Evolutionary conservation across 1,284 basidiomycete genomes (phyloP).

Genomic region (Marasmius fiardii): DNA sequence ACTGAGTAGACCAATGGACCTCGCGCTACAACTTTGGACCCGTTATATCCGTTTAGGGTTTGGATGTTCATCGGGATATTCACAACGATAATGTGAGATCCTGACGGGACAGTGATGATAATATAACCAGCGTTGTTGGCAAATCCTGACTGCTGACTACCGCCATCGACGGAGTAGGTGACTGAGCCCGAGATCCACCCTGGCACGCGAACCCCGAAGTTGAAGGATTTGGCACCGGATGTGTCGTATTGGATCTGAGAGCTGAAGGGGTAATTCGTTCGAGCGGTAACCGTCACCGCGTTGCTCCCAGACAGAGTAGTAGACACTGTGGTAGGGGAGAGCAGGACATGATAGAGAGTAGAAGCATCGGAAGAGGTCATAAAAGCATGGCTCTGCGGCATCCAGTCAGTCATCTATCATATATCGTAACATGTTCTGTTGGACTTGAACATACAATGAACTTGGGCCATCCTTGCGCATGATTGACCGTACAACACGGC

Average conservation of each 20-base stretch:
- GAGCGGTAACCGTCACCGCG: conserved; percentile 11
- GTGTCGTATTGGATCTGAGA: not conserved
- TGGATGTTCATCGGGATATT: conserved; percentile 3
- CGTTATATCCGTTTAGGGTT: not conserved
- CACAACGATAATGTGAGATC: conserved; percentile 10
- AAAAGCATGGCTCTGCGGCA: conserved; percentile 6
- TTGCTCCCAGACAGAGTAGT: conserved; percentile 14
- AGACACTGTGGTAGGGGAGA: conserved; percentile 11
- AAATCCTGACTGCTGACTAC: not conserved
- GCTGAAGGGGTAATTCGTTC: conserved; percentile 7
- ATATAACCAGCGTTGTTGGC: not conserved
- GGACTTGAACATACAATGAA: not conserved
- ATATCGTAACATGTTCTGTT: too few species aligned
- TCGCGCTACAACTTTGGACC: not conserved
- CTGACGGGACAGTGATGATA: not conserved
- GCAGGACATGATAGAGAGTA: not conserved
- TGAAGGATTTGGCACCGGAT: not conserved
- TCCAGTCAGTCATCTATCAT: not conserved
- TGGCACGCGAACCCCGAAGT: not conserved
- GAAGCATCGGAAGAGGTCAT: not conserved
- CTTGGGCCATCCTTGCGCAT: not conserved
- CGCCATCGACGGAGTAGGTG: not conserved
- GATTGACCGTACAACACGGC: not conserved
- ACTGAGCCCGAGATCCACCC: not conserved
- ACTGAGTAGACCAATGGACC: not conserved